phyloP scores from a whole-genome alignment of 2,329 filamentous ascomycete species.

The Fusarium floridanum region DNA sequence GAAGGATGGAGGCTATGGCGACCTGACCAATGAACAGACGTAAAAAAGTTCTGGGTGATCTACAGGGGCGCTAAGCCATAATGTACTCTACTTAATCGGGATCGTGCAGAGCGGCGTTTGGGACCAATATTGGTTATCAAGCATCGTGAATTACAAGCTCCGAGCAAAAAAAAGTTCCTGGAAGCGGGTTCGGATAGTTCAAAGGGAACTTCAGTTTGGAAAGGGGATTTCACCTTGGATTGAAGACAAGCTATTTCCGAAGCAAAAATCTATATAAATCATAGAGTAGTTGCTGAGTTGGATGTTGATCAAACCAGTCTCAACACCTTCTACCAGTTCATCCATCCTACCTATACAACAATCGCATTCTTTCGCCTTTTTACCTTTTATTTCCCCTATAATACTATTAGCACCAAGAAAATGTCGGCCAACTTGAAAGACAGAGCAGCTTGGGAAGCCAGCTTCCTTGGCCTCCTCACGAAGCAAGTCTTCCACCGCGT shows the following conservation, averaged over 20 bases:
- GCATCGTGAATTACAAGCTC: background rate
- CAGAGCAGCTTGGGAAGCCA: conserved; percentile 14
- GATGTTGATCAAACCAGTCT: background rate
- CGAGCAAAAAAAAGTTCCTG: background rate
- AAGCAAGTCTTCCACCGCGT: conserved; percentile 28
- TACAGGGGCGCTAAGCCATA: background rate
- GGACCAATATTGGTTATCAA: background rate
- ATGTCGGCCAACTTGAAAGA: conserved; percentile 25
- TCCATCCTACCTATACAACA: background rate
- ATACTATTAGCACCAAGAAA: background rate
- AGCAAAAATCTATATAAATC: background rate
- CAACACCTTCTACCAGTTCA: background rate
- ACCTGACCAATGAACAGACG: background rate
- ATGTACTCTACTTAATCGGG: background rate
- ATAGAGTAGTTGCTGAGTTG: background rate
- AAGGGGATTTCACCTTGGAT: too few relatives aligned
- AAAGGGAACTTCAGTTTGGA: background rate
- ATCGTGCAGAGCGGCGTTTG: background rate
- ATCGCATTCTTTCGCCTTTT: background rate
- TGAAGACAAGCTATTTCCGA: too few relatives aligned
- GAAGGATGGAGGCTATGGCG: too few relatives aligned
- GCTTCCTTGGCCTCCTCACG: conserved; percentile 2
- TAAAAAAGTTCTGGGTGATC: conserved; percentile 5
- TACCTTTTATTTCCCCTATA: background rate
- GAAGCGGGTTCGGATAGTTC: background rate